phyloP scores from a whole-genome alignment of 768 basidiomycete genomes.

The Tylopilus plumbeoviolaceoides region DNA sequence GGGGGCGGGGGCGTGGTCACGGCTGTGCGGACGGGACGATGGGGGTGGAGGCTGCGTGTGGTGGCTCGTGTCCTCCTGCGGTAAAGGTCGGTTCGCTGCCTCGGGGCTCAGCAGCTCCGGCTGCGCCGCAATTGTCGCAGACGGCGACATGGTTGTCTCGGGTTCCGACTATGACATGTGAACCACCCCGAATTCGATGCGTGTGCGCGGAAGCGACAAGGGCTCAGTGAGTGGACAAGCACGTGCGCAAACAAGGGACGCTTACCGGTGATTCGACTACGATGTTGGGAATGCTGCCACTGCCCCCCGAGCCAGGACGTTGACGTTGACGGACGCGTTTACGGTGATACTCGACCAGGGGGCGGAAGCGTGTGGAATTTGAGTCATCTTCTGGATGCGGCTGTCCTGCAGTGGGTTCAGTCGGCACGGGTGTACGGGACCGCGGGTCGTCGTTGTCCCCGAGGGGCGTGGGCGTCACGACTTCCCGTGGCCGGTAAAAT shows the following conservation, averaged over 20 bases:
- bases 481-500: slow-evolving; percentile 32
- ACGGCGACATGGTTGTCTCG: slow-evolving; percentile 33
- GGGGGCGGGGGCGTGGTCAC: neutral
- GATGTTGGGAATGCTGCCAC: slow-evolving; percentile 38
- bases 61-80: slow-evolving; percentile 10
- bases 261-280: slow-evolving; percentile 46
- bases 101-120: slow-evolving; percentile 45
- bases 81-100: slow-evolving; percentile 29
- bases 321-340: slow-evolving; percentile 22
- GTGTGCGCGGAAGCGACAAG: neutral
- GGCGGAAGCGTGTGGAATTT: slow-evolving; percentile 10
- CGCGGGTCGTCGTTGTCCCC: slow-evolving; percentile 18
- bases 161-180: slow-evolving; percentile 35
- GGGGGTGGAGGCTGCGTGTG: neutral
- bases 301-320: slow-evolving; percentile 30
- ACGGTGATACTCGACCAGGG: slow-evolving; percentile 23
- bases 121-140: slow-evolving; percentile 27
- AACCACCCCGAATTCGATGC: neutral
- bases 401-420: slow-evolving; percentile 2
- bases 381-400: slow-evolving; percentile 3
- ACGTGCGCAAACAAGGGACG: no score
- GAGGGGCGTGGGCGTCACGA: slow-evolving; percentile 23
- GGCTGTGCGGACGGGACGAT: neutral
- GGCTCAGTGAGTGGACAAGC: no score
- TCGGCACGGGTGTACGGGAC: slow-evolving; percentile 12